A percentile compares a stretch with the other conserved stretches of the same genome.
phyloP scores from a whole-genome alignment of 1,284 basidiomycete genomes.

The Melanopsichium pennsylvanicum region DNA sequence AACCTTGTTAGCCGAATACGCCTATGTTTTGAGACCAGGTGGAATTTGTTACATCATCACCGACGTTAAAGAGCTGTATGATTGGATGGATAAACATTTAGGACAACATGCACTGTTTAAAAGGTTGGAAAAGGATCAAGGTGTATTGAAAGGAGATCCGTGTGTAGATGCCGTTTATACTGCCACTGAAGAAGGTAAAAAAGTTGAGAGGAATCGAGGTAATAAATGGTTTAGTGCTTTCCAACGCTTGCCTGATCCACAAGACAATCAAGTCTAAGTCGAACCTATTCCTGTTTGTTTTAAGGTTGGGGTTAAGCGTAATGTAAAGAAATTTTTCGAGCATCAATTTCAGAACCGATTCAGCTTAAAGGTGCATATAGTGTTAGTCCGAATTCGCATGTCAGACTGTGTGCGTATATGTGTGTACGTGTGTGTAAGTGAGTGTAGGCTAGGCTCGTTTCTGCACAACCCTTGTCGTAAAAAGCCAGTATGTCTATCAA shows the following conservation, averaged over 20 bases:
- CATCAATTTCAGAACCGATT: too few relatives aligned
- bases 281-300: too few relatives aligned
- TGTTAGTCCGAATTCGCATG: too few relatives aligned
- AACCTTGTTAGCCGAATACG: constrained; percentile 88
- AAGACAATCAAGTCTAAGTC: constrained; percentile 26
- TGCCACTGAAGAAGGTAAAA: constrained; percentile 88
- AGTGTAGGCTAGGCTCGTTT: too few relatives aligned
- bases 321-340: too few relatives aligned
- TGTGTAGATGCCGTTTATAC: constrained; percentile 60
- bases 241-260: constrained; percentile 65
- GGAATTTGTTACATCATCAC: constrained; percentile 98
- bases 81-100: constrained; percentile 94
- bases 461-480: too few relatives aligned
- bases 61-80: constrained; percentile 90
- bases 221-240: constrained; percentile 89
- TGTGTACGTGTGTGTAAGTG: too few relatives aligned
- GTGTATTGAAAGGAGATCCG: constrained; percentile 68
- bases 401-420: too few relatives aligned
- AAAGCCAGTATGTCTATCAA: too few relatives aligned
- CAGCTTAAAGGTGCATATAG: too few relatives aligned
- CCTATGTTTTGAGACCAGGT: constrained; percentile 86
- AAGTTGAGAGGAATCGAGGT: constrained; percentile 90
- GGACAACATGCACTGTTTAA: constrained; percentile 86
- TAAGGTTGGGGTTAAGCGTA: too few relatives aligned
- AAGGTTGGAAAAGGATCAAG: constrained; percentile 75